Percentiles rank a stretch among this genome's conserved stretches.
Evolutionary conservation across 2,329 filamentous ascomycete species (phyloP).

Genomic region (Sporothrix curviconia): DNA sequence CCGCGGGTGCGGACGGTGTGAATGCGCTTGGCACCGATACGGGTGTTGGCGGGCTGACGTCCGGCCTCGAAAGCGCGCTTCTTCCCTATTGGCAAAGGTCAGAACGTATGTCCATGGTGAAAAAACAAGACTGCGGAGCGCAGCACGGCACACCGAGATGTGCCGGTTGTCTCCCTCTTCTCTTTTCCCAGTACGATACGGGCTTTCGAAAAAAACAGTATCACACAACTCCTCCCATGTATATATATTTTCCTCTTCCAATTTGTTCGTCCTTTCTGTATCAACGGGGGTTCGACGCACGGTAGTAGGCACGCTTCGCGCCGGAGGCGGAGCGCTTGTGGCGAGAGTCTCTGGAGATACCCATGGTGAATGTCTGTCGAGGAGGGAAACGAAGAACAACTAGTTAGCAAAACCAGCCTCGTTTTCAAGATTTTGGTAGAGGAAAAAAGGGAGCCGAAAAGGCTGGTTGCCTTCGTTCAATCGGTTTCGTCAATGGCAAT

Average conservation of each 20-base stretch:
- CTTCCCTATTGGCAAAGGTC: conserved; percentile 74
- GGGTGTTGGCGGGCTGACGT: conserved; percentile 98
- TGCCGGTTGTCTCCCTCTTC: background rate
- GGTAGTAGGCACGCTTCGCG: conserved; percentile 93
- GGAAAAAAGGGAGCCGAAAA: background rate
- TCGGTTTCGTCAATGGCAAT: background rate
- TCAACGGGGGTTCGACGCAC: conserved; percentile 48
- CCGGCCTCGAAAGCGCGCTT: conserved; percentile 99
- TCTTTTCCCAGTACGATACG: conserved; percentile 45
- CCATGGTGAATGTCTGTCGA: conserved; percentile 76
- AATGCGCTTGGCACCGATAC: conserved; percentile 67
- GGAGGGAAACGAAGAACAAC: conserved; percentile 9
- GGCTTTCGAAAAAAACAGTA: conserved; percentile 49
- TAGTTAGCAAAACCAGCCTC: background rate
- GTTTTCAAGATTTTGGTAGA: background rate
- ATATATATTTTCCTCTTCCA: background rate
- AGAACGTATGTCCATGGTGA: conserved; percentile 58
- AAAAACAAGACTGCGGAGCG: background rate
- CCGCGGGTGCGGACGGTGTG: conserved; percentile 42
- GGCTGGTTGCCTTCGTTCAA: no score
- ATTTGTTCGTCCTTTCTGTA: background rate
- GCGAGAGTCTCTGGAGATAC: conserved; percentile 99
- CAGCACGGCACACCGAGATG: background rate
- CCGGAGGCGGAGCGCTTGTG: conserved; percentile 99
- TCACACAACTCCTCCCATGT: conserved; percentile 4